phyloP scores from a whole-genome alignment of 2,329 filamentous ascomycete genomes.

The Ceratocystis albifundus region DNA sequence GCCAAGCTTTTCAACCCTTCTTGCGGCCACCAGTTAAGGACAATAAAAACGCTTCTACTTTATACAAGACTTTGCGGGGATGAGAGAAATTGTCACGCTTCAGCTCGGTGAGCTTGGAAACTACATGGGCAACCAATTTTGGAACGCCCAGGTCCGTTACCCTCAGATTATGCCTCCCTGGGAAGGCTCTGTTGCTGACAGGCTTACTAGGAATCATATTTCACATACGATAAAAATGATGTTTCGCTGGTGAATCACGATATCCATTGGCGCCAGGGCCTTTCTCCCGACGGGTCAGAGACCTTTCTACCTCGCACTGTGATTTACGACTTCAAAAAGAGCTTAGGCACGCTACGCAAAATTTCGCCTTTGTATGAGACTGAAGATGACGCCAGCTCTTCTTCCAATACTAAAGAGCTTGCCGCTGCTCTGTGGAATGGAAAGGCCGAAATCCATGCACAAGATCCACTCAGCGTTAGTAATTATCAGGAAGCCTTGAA shows the following conservation, averaged over 20 bases:
- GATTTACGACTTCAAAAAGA: constrained; percentile 90
- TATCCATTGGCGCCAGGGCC: constrained; percentile 74
- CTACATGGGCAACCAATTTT: constrained; percentile 90
- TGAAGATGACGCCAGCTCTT: constrained; percentile 23
- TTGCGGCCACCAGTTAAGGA: too few species aligned
- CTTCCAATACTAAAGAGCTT: constrained; percentile 4
- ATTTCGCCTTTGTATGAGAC: constrained; percentile 70
- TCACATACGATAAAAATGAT: constrained; percentile 60
- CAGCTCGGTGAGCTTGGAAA: constrained; percentile 91
- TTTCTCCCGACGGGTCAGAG: constrained; percentile 72
- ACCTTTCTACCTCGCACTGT: constrained; percentile 86
- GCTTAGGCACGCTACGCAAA: constrained; percentile 77
- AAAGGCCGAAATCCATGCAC: constrained; percentile 28
- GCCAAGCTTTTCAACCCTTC: neutral
- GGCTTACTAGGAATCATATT: constrained; percentile 72
- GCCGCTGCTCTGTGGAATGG: constrained; percentile 4
- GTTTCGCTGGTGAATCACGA: constrained; percentile 38
- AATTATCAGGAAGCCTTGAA: constrained; percentile 74
- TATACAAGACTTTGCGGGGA: neutral
- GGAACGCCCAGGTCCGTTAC: constrained; percentile 69
- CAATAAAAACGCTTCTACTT: neutral
- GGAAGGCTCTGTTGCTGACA: neutral
- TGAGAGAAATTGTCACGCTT: constrained; percentile 69
- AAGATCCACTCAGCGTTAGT: constrained; percentile 51
- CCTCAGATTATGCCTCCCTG: neutral